Conservation (phyloP, 768 basidiomycete genomes). For the Xerocomus brunneocitrinus region DNA sequence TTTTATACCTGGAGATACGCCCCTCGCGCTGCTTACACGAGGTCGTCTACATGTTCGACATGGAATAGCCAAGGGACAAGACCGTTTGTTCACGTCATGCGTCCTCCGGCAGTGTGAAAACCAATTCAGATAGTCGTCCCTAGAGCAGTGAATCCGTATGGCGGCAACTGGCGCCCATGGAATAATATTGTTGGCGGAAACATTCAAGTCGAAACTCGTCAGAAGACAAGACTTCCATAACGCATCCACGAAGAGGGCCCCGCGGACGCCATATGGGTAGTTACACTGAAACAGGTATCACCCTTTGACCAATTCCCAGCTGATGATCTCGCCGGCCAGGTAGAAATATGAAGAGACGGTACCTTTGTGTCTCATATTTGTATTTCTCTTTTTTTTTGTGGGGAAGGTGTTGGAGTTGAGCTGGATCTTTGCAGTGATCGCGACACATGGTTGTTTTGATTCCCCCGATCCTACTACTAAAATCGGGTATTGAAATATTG, state of each 20-base stretch:
- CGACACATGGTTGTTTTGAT: not conserved
- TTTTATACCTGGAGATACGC: constrained; percentile 29
- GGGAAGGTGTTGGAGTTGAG: not conserved
- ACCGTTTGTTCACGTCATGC: constrained; percentile 26
- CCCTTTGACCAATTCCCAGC: constrained; percentile 23
- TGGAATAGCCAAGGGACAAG: constrained; percentile 21
- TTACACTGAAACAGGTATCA: constrained; percentile 29
- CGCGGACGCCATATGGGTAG: constrained; percentile 6
- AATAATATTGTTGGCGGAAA: constrained; percentile 22
- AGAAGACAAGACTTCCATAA: constrained; percentile 26
- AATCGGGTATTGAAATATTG: constrained; percentile 6
- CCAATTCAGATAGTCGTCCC: constrained; percentile 26
- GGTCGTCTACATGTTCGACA: constrained; percentile 16
- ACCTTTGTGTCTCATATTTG: constrained; percentile 1
- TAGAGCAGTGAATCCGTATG: constrained; percentile 20
- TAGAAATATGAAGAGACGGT: constrained; percentile 18
- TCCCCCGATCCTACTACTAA: not conserved
- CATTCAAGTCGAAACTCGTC: constrained; percentile 28
- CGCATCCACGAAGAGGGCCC: constrained; percentile 27
- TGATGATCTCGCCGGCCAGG: constrained; percentile 18
- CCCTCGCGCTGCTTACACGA: constrained; percentile 30
- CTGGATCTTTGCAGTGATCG: not conserved
- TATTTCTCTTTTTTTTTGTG: not conserved
- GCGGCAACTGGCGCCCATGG: constrained; percentile 8
- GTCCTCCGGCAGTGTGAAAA: constrained; percentile 19